Percentiles rank a stretch among this genome's conserved stretches.
phyloP scores from a whole-genome alignment of 352 stramenopile species.

The Phytophthora europaea region DNA sequence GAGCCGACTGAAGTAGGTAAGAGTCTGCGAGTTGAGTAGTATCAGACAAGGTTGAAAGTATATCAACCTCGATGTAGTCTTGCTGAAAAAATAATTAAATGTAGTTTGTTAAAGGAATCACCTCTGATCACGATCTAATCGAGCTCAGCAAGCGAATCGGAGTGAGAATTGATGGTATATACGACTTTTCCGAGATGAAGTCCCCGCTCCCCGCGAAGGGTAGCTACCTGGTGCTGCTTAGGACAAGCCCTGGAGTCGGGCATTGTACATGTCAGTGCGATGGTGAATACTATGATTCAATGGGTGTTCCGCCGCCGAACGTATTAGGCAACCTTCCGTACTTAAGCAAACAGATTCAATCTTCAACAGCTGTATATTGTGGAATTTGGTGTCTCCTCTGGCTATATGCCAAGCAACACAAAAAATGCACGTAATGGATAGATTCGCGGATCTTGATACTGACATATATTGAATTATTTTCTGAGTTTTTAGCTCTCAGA shows the following conservation, averaged over 20 bases:
- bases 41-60: neutral
- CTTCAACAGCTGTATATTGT: neutral
- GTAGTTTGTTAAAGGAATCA: too few species aligned
- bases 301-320: neutral
- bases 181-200: slow-evolving; percentile 4
- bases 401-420: slow-evolving; percentile 24
- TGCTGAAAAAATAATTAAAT: too few species aligned
- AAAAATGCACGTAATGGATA: slow-evolving; percentile 10
- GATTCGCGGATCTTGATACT: slow-evolving; percentile 21
- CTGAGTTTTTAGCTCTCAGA: neutral
- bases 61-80: too few species aligned
- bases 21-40: neutral
- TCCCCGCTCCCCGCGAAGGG: neutral
- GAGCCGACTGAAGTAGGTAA: neutral
- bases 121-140: too few species aligned
- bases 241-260: slow-evolving; percentile 5
- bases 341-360: slow-evolving; percentile 14
- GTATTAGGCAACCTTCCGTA: slow-evolving; percentile 8
- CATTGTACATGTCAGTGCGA: slow-evolving; percentile 14
- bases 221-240: slow-evolving; percentile 10
- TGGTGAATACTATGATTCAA: slow-evolving; percentile 12
- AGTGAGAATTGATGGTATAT: slow-evolving; percentile 14
- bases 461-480: neutral
- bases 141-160: too few species aligned
- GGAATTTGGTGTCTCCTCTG: too few species aligned